phyloP scores from a whole-genome alignment of 148 eudicot species.

The Beta vulgaris region DNA sequence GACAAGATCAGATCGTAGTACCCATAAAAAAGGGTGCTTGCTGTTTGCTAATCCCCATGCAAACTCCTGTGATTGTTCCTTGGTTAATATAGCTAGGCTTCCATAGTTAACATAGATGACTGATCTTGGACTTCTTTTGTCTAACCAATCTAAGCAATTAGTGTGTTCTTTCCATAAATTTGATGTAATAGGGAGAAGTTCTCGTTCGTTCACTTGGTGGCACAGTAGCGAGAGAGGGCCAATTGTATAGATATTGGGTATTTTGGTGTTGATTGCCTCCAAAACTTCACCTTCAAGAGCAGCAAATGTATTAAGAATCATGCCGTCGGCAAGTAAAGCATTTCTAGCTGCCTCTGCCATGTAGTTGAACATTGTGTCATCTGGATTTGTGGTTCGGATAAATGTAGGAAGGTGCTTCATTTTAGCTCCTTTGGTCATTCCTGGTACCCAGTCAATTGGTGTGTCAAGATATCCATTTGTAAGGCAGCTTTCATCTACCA shows the following conservation, averaged over 20 bases:
- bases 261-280: constrained; percentile 11
- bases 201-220: not conserved
- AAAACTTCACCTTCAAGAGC: constrained; percentile 15
- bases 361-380: constrained; percentile 10
- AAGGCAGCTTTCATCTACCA: constrained; percentile 13
- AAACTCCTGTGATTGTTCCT: constrained; percentile 25
- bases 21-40: constrained; percentile 31
- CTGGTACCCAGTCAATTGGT: constrained; percentile 20
- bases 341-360: not conserved
- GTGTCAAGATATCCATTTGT: constrained; percentile 21
- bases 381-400: not conserved
- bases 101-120: constrained; percentile 37
- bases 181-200: constrained; percentile 14
- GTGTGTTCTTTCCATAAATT: constrained; percentile 46
- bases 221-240: constrained; percentile 20
- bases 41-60: constrained; percentile 41
- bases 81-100: constrained; percentile 19
- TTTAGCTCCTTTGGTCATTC: constrained; percentile 18
- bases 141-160: constrained; percentile 46
- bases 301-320: constrained; percentile 23
- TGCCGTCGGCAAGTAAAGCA: not conserved
- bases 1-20: constrained; percentile 19
- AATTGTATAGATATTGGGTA: constrained; percentile 9
- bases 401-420: constrained; percentile 21
- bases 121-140: constrained; percentile 27